Conservation (phyloP, 306 rosid species). For the Sophora flavescens region DNA sequence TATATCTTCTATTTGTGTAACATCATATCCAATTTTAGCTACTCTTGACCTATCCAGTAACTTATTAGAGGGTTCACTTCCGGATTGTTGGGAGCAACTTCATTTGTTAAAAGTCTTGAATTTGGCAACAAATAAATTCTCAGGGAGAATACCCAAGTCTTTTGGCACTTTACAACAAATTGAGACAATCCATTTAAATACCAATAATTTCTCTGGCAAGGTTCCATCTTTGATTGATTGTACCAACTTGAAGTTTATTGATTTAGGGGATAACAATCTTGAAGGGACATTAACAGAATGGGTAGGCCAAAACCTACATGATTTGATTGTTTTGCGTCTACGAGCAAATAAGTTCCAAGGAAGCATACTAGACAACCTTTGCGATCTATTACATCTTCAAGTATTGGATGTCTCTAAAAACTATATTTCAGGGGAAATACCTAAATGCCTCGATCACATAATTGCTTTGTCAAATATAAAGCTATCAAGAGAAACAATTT, state of each 20-base stretch:
- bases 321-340: slow-evolving; percentile 8
- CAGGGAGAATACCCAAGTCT: slow-evolving; percentile 34
- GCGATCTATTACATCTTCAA: slow-evolving; percentile 33
- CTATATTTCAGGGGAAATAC: slow-evolving; percentile 43
- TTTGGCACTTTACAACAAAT: neutral
- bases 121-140: slow-evolving; percentile 40
- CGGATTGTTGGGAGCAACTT: slow-evolving; percentile 30
- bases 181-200: neutral
- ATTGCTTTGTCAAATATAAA: neutral
- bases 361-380: slow-evolving; percentile 38
- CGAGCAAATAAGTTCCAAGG: slow-evolving; percentile 19
- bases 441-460: slow-evolving; percentile 40
- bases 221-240: slow-evolving; percentile 21
- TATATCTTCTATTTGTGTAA: slow-evolving; percentile 26
- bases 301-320: slow-evolving; percentile 1
- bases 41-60: slow-evolving; percentile 9
- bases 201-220: slow-evolving; percentile 22
- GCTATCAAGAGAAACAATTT: neutral
- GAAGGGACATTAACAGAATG: slow-evolving; percentile 3
- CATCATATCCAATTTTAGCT: accelerated
- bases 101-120: neutral
- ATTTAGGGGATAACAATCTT: slow-evolving; percentile 28
- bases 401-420: slow-evolving; percentile 49
- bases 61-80: slow-evolving; percentile 27
- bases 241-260: neutral